phyloP scores from a whole-genome alignment of 2,329 filamentous ascomycete genomes.

The Pseudogymnoascus sp. region DNA sequence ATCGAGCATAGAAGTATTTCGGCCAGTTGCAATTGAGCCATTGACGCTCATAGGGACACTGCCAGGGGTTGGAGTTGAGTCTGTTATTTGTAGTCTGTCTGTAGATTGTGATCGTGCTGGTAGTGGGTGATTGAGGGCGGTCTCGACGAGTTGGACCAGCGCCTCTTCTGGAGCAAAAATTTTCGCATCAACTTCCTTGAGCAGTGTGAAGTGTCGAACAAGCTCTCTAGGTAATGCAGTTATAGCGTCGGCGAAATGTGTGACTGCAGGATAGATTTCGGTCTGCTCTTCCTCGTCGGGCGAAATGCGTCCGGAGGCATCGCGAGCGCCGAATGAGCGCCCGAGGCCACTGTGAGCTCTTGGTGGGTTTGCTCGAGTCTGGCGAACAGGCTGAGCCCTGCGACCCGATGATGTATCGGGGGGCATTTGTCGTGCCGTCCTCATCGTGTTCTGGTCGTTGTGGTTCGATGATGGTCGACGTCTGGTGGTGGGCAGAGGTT shows the following conservation, averaged over 20 bases:
- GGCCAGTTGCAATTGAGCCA: constrained; percentile 24
- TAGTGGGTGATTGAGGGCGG: constrained; percentile 45
- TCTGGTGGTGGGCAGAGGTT: constrained; percentile 2
- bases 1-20: constrained; percentile 19
- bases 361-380: constrained; percentile 56
- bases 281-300: constrained; percentile 45
- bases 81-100: constrained; percentile 22
- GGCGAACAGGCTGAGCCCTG: constrained; percentile 54
- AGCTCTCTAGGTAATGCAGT: constrained; percentile 90
- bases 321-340: constrained; percentile 35
- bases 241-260: constrained; percentile 82
- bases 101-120: constrained; percentile 36
- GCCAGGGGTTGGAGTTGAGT: constrained; percentile 20
- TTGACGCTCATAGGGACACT: constrained; percentile 24
- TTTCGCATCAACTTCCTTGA: constrained; percentile 98
- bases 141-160: constrained; percentile 65
- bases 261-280: constrained; percentile 58
- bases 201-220: constrained; percentile 85
- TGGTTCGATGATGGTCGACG: constrained; percentile 1
- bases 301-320: constrained; percentile 37
- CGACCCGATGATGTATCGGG: constrained; percentile 37
- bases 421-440: constrained; percentile 24
- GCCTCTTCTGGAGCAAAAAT: constrained; percentile 80
- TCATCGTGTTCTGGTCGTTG: constrained; percentile 23
- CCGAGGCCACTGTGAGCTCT: constrained; percentile 42